Conservation (phyloP, 1,139 yeast species). For the Hemisphaericaspora xylofermentans region DNA sequence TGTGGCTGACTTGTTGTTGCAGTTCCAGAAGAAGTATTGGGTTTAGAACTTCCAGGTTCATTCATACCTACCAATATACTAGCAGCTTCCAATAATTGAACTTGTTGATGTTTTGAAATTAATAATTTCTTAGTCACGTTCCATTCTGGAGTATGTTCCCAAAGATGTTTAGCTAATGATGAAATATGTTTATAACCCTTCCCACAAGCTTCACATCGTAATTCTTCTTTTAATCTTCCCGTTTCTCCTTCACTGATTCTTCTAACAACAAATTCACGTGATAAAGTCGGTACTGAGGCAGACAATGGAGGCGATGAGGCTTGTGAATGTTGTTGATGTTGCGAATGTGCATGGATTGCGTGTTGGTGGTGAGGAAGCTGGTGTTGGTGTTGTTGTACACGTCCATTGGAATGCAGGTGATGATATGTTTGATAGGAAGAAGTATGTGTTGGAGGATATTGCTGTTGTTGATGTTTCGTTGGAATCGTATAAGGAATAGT, state of each 20-base stretch:
- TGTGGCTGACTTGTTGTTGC: background rate
- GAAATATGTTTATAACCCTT: conserved; percentile 87
- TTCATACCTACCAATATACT: conserved; percentile 82
- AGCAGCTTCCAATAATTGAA: conserved; percentile 84
- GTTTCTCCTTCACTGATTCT: conserved; percentile 85
- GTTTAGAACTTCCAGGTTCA: conserved; percentile 29
- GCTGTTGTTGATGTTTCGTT: conserved; percentile 21
- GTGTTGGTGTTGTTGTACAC: conserved; percentile 4
- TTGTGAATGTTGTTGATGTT: conserved; percentile 7
- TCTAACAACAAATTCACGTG: conserved; percentile 76
- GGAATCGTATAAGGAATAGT: conserved; percentile 39
- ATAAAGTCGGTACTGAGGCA: conserved; percentile 48
- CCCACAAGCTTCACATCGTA: conserved; percentile 87
- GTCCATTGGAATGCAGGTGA: conserved; percentile 10
- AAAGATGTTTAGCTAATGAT: conserved; percentile 68
- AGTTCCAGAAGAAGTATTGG: background rate
- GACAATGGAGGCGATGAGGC: conserved; percentile 19
- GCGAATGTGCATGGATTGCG: background rate
- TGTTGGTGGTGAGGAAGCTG: background rate
- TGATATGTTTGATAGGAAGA: conserved; percentile 9
- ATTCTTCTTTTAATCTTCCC: conserved; percentile 77
- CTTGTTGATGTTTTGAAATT: conserved; percentile 90
- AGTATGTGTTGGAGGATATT: conserved; percentile 9
- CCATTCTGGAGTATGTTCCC: conserved; percentile 93
- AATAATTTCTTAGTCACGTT: conserved; percentile 75